Evolutionary conservation across 257 asterid species (phyloP), one percentile per base, ranked within the genome.

Genomic region (Nyctanthes arbortristis): DNA sequence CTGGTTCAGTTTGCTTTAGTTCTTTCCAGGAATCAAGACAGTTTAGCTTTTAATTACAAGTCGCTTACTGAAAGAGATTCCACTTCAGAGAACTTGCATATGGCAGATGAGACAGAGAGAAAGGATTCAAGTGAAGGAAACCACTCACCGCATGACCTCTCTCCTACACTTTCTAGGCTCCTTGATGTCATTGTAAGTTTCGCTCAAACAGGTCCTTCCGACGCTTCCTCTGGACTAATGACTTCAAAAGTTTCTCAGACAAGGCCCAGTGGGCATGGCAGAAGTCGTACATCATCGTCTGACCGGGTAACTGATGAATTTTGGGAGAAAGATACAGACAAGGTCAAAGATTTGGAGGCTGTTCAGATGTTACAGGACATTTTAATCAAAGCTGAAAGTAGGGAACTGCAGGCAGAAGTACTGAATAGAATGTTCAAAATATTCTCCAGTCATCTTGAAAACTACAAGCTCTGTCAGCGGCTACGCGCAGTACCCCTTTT

Each of bases 341-440:
- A 89, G 83, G 89, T 91, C 65, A 91, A 87, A 84, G 99, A 91
- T 79, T 85, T 94, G 73, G 97, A 91, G 85, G 99, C 99, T 79
- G 97, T 94, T 49, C 97, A 89, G 73, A 85, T 91, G 89, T 84
- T 94, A 87, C 99, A 89, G 81, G 98, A 94, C 83, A 91, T 94
- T 74, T 84, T 94, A 75, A 91, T 94, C 36, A 91, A 91, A 85
- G 95, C 99, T 67, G 96, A 88, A 77, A 89, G 83, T 77, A 85
- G 87, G 64, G 94, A 87, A 77, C 85, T 94, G 80, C 96, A 91
- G 88, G 93, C 89, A 2, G 98, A 94, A 87, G 99, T 94, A 59
- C 83, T 94, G 29, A 94, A 81, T 78, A 85, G 96, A 83, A 85
- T 94, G 92, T 94, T 94, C 75, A 94, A 86, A 87, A 85, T 94